Percentiles rank a stretch among this genome's conserved stretches.
These are phyloP conservation scores for Debaryomyces nepalensis DNA, from an alignment of 1,139 yeast genomes.

Conservation along the genomic window DNA sequence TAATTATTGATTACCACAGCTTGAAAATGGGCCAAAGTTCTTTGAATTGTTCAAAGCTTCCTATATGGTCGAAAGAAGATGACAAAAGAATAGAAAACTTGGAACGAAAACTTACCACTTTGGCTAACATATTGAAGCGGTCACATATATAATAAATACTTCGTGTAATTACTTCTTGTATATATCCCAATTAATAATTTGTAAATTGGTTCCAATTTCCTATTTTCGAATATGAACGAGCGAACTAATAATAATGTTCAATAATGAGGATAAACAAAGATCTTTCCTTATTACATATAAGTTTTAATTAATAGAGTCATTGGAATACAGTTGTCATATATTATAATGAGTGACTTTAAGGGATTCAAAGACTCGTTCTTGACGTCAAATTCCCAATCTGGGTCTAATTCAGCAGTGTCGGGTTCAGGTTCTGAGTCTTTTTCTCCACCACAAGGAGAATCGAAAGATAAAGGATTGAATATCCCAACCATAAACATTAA, in stretches of 20 bases:
- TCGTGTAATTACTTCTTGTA: constrained; percentile 3
- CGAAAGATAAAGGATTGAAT: constrained; percentile 25
- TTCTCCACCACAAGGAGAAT: constrained; percentile 22
- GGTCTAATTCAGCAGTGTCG: constrained; percentile 24
- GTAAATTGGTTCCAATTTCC: constrained; percentile 6
- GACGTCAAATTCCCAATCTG: constrained; percentile 21
- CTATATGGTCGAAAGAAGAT: constrained; percentile 45
- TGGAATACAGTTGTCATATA: neutral
- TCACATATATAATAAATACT: neutral
- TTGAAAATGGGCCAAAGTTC: constrained; percentile 36
- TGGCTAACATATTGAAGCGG: constrained; percentile 13
- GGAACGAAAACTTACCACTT: constrained; percentile 24
- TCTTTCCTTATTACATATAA: neutral
- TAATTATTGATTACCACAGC: constrained; percentile 41
- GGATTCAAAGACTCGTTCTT: constrained; percentile 30
- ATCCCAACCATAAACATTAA: constrained; percentile 37
- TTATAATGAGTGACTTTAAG: constrained; percentile 26
- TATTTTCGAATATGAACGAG: constrained; percentile 4
- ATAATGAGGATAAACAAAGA: neutral
- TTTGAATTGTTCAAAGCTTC: constrained; percentile 25
- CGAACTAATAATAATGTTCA: neutral
- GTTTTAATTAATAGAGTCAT: constrained; percentile 1
- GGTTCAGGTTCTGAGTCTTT: constrained; percentile 24
- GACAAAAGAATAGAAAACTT: constrained; percentile 37
- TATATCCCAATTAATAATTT: neutral